Evolutionary conservation across 805 yeast genomes (phyloP).

Genomic region (Lachancea thermotolerans): DNA sequence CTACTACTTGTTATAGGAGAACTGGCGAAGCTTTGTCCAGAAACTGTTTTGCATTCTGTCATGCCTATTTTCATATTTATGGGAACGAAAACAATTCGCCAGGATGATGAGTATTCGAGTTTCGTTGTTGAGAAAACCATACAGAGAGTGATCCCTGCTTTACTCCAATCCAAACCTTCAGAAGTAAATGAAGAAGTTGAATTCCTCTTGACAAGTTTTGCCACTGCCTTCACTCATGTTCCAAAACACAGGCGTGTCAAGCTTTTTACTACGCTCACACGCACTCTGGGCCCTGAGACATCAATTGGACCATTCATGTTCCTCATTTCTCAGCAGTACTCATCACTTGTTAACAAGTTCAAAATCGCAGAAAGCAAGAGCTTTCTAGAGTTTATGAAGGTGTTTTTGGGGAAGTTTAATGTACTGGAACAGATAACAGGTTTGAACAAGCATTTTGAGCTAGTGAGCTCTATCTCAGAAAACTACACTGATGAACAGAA

Average conservation of each 20-base stretch:
- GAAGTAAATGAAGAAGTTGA: conserved; percentile 62
- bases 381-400: conserved; percentile 61
- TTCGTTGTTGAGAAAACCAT: conserved; percentile 91
- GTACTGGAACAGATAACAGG: conserved; percentile 62
- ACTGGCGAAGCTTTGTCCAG: conserved; percentile 84
- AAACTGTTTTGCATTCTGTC: conserved; percentile 85
- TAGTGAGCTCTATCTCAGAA: conserved; percentile 36
- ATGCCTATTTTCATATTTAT: conserved; percentile 99
- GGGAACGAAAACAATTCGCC: conserved; percentile 97
- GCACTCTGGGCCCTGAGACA: conserved; percentile 60
- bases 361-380: conserved; percentile 61
- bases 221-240: conserved; percentile 90
- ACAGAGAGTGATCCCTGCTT: conserved; percentile 83
- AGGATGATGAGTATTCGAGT: conserved; percentile 92
- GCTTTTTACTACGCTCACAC: conserved; percentile 69
- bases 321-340: conserved; percentile 74
- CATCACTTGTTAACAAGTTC: conserved; percentile 45
- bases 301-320: conserved; percentile 70
- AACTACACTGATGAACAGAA: conserved; percentile 35
- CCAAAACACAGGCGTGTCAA: conserved; percentile 94
- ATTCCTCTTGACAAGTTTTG: conserved; percentile 78
- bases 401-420: conserved; percentile 61
- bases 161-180: conserved; percentile 43
- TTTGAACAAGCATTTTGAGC: conserved; percentile 41
- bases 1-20: conserved; percentile 78